Conservation (phyloP, 345 rosid genomes). For the Euphorbia pulcherrima region DNA sequence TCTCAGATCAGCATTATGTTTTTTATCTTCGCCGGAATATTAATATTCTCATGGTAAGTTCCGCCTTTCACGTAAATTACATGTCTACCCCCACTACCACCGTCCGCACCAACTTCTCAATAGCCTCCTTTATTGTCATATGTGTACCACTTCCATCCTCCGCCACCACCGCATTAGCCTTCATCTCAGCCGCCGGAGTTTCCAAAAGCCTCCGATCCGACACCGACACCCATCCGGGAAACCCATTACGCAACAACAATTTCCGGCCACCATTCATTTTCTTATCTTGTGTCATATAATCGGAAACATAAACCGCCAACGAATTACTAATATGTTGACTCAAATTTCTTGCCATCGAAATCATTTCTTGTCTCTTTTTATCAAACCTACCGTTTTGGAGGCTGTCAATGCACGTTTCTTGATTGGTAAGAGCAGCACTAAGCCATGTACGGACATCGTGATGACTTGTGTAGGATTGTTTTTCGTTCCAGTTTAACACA, state of each 20-base stretch:
- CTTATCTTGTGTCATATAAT: background rate
- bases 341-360: conserved; percentile 33
- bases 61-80: conserved; percentile 53
- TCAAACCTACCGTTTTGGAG: conserved; percentile 23
- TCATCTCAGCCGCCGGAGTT: conserved; percentile 38
- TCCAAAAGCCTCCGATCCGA: conserved; percentile 43
- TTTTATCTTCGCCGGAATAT: conserved; percentile 43
- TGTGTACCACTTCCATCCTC: conserved; percentile 55
- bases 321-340: conserved; percentile 32
- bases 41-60: conserved; percentile 42
- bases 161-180: conserved; percentile 47
- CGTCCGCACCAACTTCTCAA: conserved; percentile 20
- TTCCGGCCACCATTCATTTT: conserved; percentile 1
- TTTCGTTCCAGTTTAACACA: conserved; percentile 7
- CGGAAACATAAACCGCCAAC: conserved; percentile 29
- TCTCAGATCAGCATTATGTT: conserved; percentile 58
- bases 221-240: conserved; percentile 32
- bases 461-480: background rate
- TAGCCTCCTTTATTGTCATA: conserved; percentile 39
- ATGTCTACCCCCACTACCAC: conserved; percentile 29
- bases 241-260: conserved; percentile 14
- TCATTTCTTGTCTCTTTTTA: conserved; percentile 4
- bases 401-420: conserved; percentile 48
- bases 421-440: conserved; percentile 56
- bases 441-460: conserved; percentile 52